phyloP scores from a whole-genome alignment of 805 yeast genomes.

The Blastobotrys attinorum region DNA sequence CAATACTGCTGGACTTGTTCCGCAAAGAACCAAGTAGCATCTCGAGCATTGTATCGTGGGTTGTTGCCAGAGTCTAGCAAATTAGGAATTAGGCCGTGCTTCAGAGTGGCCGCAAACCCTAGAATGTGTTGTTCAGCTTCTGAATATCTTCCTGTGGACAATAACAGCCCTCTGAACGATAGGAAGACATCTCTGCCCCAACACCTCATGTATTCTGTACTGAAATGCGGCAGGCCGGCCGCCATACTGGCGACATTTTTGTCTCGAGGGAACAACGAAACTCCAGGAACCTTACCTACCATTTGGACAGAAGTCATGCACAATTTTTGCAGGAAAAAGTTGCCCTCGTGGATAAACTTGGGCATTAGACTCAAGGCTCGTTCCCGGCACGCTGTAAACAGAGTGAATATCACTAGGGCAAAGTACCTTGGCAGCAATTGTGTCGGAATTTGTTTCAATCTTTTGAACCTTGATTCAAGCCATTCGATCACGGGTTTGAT shows the following conservation, averaged over 20 bases:
- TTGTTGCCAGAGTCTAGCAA: slow-evolving; percentile 86
- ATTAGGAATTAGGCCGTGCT: slow-evolving; percentile 94
- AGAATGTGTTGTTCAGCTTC: slow-evolving; percentile 77
- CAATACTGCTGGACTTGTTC: slow-evolving; percentile 86
- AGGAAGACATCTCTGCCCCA: slow-evolving; percentile 98
- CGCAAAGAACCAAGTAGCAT: slow-evolving; percentile 92
- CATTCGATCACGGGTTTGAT: slow-evolving; percentile 54
- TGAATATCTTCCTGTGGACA: slow-evolving; percentile 69
- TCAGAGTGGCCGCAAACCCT: slow-evolving; percentile 81
- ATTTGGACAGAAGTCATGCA: slow-evolving; percentile 81
- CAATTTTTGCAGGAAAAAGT: slow-evolving; percentile 69
- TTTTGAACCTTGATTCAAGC: slow-evolving; percentile 57
- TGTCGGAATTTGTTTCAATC: slow-evolving; percentile 61
- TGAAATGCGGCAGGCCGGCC: slow-evolving; percentile 94
- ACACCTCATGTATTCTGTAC: slow-evolving; percentile 86
- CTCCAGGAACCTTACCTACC: slow-evolving; percentile 64
- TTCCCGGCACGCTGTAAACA: slow-evolving; percentile 73
- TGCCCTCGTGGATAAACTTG: slow-evolving; percentile 46
- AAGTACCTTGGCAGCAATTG: slow-evolving; percentile 83
- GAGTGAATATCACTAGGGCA: slow-evolving; percentile 70
- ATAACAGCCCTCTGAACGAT: slow-evolving; percentile 70
- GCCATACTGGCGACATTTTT: slow-evolving; percentile 63
- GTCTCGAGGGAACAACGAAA: slow-evolving; percentile 63
- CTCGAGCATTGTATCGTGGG: slow-evolving; percentile 93
- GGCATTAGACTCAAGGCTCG: slow-evolving; percentile 55